A percentile compares a stretch with the other conserved stretches of the same genome.
Conservation (phyloP, 495 filamentous ascomycete species). For the Daldinia vernicosa region DNA sequence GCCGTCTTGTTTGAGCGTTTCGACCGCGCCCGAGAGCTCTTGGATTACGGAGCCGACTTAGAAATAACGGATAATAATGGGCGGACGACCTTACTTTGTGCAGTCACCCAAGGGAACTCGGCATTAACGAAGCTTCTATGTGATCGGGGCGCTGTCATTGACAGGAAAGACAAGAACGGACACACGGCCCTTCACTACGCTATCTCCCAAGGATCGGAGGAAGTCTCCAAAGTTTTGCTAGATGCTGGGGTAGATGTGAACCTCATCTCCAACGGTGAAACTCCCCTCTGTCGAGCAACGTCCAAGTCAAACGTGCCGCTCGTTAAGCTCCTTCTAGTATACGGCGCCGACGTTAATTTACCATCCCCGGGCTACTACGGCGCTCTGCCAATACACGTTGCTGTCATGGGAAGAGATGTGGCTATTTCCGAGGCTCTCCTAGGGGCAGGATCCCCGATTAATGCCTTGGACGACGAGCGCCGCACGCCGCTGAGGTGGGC, state of each 20-base stretch:
- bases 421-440: conserved; percentile 45
- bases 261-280: conserved; percentile 34
- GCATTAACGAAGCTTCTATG: conserved; percentile 41
- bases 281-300: conserved; percentile 31
- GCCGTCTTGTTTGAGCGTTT: conserved; percentile 36
- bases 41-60: conserved; percentile 44
- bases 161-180: conserved; percentile 35
- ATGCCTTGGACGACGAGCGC: conserved; percentile 43
- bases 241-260: conserved; percentile 40
- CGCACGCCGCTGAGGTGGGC: conserved; percentile 43
- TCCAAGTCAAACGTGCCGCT: conserved; percentile 33
- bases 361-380: conserved; percentile 28
- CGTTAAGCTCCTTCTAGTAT: conserved; percentile 22
- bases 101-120: conserved; percentile 37
- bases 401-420: conserved; percentile 31
- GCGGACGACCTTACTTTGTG: conserved; percentile 37
- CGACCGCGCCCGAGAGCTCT: conserved; percentile 30
- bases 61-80: conserved; percentile 34
- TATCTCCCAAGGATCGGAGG: conserved; percentile 37
- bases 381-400: conserved; percentile 31
- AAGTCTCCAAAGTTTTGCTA: conserved; percentile 39
- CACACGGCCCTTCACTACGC: conserved; percentile 42
- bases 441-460: conserved; percentile 46
- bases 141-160: conserved; percentile 39
- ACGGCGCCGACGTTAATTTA: conserved; percentile 11